Conservation (phyloP, 176 grass and related monocot species). For the Oryza longistaminata region DNA sequence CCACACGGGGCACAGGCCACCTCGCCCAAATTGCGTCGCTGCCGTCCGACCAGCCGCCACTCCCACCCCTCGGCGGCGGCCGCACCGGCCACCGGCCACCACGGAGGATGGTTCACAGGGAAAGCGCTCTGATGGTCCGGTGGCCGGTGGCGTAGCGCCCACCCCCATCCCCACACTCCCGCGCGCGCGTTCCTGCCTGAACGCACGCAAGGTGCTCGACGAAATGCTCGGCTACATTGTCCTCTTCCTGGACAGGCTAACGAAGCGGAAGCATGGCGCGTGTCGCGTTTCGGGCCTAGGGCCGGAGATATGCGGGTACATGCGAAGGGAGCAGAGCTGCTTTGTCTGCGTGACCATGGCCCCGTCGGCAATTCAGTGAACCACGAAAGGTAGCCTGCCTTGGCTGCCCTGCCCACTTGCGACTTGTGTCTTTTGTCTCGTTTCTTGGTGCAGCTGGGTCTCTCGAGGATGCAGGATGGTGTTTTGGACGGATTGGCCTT, state of each 20-base stretch:
- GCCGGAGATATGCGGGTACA: neutral
- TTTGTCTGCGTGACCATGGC: too few species aligned
- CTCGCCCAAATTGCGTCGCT: too few species aligned
- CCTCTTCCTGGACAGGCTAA: neutral
- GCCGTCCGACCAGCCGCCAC: neutral
- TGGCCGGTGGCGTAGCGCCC: neutral
- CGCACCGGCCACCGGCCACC: neutral
- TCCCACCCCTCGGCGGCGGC: neutral
- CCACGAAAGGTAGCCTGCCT: neutral
- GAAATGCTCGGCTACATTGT: neutral
- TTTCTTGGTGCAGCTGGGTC: neutral
- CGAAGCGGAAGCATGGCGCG: neutral
- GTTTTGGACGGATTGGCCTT: neutral
- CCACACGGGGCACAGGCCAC: too few species aligned
- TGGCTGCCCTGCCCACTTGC: neutral
- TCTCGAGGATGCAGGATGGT: neutral
- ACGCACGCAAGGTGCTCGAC: neutral
- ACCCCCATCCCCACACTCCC: too few species aligned
- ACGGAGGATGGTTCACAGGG: neutral
- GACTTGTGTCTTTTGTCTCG: neutral
- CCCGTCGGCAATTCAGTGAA: too few species aligned
- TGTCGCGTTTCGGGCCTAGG: neutral
- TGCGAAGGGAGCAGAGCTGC: too few species aligned
- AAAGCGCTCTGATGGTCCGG: neutral
- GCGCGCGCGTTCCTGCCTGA: neutral